Evolutionary conservation across 208 protist genomes (phyloP).

Genomic region (Phytomonas francai): DNA sequence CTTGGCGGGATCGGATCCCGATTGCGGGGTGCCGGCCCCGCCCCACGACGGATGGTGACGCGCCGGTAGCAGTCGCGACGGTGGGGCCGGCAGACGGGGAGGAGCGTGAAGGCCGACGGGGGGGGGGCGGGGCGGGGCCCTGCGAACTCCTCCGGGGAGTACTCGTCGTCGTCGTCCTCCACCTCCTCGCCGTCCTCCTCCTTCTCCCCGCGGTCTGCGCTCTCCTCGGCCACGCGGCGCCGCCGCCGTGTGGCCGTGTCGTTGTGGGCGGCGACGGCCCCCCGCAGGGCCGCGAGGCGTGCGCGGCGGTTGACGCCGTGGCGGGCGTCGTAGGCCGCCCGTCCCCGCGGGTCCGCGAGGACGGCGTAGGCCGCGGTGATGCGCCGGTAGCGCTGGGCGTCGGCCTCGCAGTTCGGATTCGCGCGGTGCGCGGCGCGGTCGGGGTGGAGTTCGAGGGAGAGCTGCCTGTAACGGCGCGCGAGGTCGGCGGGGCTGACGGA

Average conservation of each 20-base stretch:
- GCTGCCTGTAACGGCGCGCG: slow-evolving; percentile 40
- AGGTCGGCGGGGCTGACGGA: slow-evolving; percentile 45
- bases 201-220: not conserved
- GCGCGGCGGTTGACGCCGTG: slow-evolving; percentile 67
- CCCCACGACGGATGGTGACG: not conserved
- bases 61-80: not conserved
- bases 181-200: slow-evolving; percentile 23
- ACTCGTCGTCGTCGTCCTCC: slow-evolving; percentile 23
- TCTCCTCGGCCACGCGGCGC: not conserved
- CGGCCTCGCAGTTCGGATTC: slow-evolving; percentile 8
- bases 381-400: slow-evolving; percentile 45
- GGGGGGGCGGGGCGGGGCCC: not conserved
- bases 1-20: no score
- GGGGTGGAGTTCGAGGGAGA: slow-evolving; percentile 70
- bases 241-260: not conserved
- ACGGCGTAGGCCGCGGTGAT: slow-evolving; percentile 72
- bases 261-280: slow-evolving; percentile 32
- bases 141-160: not conserved
- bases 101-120: not conserved
- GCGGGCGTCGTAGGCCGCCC: slow-evolving; percentile 57
- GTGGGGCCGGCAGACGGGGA: not conserved
- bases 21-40: no score
- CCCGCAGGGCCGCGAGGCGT: slow-evolving; percentile 26
- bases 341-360: slow-evolving; percentile 53
- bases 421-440: slow-evolving; percentile 61